Base-by-base conservation (phyloP, 2,329 filamentous ascomycete genomes). In the Xylaria sp. region DNA sequence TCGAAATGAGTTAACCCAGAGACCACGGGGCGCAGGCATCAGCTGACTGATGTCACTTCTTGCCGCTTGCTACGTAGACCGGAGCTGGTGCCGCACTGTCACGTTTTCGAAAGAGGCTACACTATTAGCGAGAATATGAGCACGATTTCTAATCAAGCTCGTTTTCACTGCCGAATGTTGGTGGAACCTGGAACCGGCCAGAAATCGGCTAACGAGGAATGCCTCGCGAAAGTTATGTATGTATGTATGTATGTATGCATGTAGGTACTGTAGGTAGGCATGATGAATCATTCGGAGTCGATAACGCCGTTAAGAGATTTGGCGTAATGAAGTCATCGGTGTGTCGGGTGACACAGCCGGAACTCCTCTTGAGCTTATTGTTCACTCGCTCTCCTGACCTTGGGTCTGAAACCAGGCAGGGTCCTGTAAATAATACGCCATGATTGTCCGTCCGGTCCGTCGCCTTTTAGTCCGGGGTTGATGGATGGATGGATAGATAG, bases 21-120 rank as follows among this genome's bases (percentile, higher is more conserved):
- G 51, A 44, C 48, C 59, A 58, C 46, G 58, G 37, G 48, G 35
- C 55, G 37, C 33, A 49, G 41, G 11, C 41, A 63, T 66, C 63
- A 66, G 63, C 60, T 66, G 63, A 66, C 54, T 41, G 58, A 27
- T 58, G 58, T 58, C 58, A 57, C 25, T 57, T 43, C 47, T 46
- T 44, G 21, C 9, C 31, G 27, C 38, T 11, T 31, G 27, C 38
- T 58, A 38, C 38, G 51, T 54, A 51, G 35, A 35, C 48, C 58
- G 40, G n/a, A 15, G 13, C 23, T 13, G 13, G 19, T 58, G 58
- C 31, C 4, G 27, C 29, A 27, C 29, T 29, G 47, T 57, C 55
- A 59, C 52, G 43, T 59, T 53, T 27, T 17, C 2, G 5, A 19
- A 19, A 8, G 44, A 33, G 23, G 2, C 29, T n/a, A n/a, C n/a